phyloP scores from a whole-genome alignment of 805 yeast species.

The Teunomyces pallodes region DNA sequence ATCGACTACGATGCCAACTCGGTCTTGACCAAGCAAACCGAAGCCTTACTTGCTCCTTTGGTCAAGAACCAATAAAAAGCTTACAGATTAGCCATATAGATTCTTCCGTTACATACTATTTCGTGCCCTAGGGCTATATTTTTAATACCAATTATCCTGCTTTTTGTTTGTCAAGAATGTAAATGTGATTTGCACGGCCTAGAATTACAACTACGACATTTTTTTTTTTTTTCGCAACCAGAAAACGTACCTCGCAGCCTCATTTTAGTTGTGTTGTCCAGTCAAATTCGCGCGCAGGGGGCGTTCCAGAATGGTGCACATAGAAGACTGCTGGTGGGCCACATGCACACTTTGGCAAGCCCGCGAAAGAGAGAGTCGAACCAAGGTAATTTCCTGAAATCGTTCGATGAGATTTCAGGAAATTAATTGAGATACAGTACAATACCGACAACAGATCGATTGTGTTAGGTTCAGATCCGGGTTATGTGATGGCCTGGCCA shows the following conservation, averaged over 20 bases:
- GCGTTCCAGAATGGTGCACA: no score
- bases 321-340: no score
- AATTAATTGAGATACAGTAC: no score
- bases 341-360: no score
- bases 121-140: not conserved
- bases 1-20: constrained; percentile 29
- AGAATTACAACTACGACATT: not conserved
- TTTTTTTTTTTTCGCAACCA: not conserved
- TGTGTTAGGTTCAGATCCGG: no score
- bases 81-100: not conserved
- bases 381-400: no score
- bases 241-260: not conserved
- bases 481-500: no score
- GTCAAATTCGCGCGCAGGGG: not conserved
- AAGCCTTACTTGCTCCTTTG: constrained; percentile 11
- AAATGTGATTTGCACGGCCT: no score
- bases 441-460: no score
- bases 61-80: constrained; percentile 5
- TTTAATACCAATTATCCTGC: not conserved
- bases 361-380: no score
- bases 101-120: not conserved
- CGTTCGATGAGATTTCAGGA: no score
- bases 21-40: constrained; percentile 10
- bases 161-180: no score
- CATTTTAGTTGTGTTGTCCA: not conserved